Base-by-base conservation (phyloP, 2,329 filamentous ascomycete genomes). In the Madurella mycetomatis region DNA sequence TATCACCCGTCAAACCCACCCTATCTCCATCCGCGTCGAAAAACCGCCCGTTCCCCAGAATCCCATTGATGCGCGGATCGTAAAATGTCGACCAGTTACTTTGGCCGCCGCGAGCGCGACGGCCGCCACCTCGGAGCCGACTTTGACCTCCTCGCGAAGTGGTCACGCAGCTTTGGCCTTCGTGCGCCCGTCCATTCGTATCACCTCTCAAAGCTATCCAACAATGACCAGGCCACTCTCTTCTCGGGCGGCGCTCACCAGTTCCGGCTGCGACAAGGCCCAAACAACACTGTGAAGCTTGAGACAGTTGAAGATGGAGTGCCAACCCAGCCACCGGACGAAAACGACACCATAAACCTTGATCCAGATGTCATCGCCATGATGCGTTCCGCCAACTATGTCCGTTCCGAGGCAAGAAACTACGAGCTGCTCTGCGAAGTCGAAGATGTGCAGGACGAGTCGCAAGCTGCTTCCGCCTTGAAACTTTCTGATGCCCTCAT, bases 131-230 rank as follows among this genome's bases (percentile, higher is more conserved):
- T 64, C 12, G 60, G 55, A 17, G 55, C 53, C 5, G 60, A 63
- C 40, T 44, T 64, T 17, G 39, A 49, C 12, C 51, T 61, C 2
- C 31, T 64, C 11, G 60, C 48, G 18, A 62, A 64, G 30, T 64
- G 61, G 61, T 42, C 52, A 7, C 31, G 39, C 12, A 42, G 45
- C 17, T 54, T 57, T 15, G 48, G 51, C 12, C 12, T 39, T 1
- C 51, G 44, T 18, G 41, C 50, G 1, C 51, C 54, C 16, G 17
- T 54, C 9, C 54, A 43, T 19, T 54, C 53, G 9, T 58, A 54
- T 43, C 41, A 55, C 17, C 51, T 64, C 8, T 55, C 61, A 2
- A 43, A 58, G 39, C 55, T 64, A 8, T 63, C 62, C 1, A 19
- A 41, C 7, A 30, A 51, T 5, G 61, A 63, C 41, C 58, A 59